These are phyloP conservation scores for Albophoma yamanashiensis DNA, from an alignment of 2,329 filamentous ascomycete species.

Conservation along the genomic window DNA sequence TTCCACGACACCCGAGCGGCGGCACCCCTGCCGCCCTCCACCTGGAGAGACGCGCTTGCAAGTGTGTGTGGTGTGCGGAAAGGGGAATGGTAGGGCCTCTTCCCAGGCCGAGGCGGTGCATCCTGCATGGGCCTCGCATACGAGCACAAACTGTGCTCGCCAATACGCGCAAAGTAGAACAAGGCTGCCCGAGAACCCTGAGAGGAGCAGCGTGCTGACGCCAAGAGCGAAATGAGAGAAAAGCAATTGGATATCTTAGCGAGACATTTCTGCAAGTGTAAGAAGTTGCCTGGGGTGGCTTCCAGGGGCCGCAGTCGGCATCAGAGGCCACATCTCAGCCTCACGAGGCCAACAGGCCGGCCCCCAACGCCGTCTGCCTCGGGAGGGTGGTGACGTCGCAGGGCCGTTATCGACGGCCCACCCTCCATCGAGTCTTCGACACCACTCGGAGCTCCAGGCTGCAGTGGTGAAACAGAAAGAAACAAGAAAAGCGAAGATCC, in stretches of 20 bases:
- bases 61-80: neutral
- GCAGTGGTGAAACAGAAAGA: neutral
- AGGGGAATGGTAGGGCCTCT: neutral
- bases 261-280: neutral
- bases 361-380: neutral
- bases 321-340: neutral
- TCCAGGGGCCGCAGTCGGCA: neutral
- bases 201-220: neutral
- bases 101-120: neutral
- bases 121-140: neutral
- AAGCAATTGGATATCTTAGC: neutral
- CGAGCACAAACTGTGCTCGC: neutral
- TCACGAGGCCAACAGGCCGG: neutral
- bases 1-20: constrained; percentile 15
- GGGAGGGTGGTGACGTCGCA: neutral
- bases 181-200: neutral
- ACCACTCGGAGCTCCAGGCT: neutral
- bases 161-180: neutral
- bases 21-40: neutral
- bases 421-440: neutral
- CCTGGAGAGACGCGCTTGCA: neutral
- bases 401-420: neutral
- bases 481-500: neutral
- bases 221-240: neutral
- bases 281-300: constrained; percentile 1